phyloP scores from a whole-genome alignment of 768 basidiomycete species.

The Phaffia australis region DNA sequence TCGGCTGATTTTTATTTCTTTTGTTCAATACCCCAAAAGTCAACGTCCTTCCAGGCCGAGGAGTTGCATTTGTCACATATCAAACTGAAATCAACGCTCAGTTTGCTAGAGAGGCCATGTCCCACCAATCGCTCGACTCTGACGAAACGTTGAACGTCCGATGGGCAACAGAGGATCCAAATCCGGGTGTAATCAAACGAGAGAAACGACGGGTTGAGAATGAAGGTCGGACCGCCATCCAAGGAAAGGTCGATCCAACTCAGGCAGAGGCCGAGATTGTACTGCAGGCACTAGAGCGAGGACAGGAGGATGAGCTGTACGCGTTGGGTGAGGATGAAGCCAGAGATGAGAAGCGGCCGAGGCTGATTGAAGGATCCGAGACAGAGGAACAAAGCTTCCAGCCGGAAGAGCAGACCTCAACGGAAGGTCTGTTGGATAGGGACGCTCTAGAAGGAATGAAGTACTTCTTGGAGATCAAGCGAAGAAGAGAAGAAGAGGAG shows the following conservation, averaged over 20 bases:
- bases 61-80: constrained; percentile 96
- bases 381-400: constrained; percentile 31
- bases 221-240: constrained; percentile 73
- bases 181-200: constrained; percentile 73
- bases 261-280: constrained; percentile 81
- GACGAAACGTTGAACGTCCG: constrained; percentile 97
- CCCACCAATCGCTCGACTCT: constrained; percentile 91
- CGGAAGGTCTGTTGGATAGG: constrained; percentile 56
- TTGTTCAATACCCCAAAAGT: constrained; percentile 42
- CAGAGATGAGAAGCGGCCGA: constrained; percentile 39
- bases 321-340: constrained; percentile 30
- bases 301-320: constrained; percentile 40
- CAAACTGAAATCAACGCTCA: constrained; percentile 71
- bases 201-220: constrained; percentile 77
- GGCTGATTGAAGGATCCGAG: constrained; percentile 23
- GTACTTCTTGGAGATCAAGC: constrained; percentile 79
- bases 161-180: constrained; percentile 99
- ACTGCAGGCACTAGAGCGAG: constrained; percentile 81
- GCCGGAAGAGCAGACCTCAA: constrained; percentile 30
- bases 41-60: constrained; percentile 82
- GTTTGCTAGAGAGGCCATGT: constrained; percentile 98
- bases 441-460: constrained; percentile 83
- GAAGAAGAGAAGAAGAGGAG: constrained; percentile 47
- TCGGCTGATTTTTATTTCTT: neutral
- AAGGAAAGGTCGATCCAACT: constrained; percentile 65